phyloP scores from a whole-genome alignment of 2,329 filamentous ascomycete genomes.

The Penicillium italicum region DNA sequence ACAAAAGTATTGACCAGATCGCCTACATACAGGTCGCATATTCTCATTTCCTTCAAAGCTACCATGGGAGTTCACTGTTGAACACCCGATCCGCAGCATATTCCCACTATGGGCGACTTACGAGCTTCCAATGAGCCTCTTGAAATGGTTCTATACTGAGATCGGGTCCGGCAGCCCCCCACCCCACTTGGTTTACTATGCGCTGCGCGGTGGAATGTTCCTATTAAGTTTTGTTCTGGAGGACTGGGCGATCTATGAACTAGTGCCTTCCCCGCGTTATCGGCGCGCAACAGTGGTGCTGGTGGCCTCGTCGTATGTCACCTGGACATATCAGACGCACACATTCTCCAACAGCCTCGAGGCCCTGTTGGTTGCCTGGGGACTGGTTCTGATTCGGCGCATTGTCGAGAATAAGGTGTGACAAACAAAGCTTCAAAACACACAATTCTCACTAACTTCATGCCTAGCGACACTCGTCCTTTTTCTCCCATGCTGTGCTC shows the following conservation, averaged over 20 bases:
- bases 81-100: constrained; percentile 85
- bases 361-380: constrained; percentile 89
- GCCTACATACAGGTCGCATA: constrained; percentile 68
- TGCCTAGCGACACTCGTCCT: constrained; percentile 65
- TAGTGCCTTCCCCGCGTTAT: constrained; percentile 70
- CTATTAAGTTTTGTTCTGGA: constrained; percentile 91
- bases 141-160: constrained; percentile 90
- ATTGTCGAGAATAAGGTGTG: constrained; percentile 72
- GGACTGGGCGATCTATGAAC: constrained; percentile 94
- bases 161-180: constrained; percentile 70
- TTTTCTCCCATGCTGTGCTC: constrained; percentile 71
- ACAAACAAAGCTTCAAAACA: neutral
- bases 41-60: constrained; percentile 85
- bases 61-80: constrained; percentile 94
- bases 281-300: constrained; percentile 74
- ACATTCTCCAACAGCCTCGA: constrained; percentile 98
- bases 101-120: constrained; percentile 97
- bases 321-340: constrained; percentile 97
- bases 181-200: constrained; percentile 86
- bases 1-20: constrained; percentile 7
- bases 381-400: constrained; percentile 82
- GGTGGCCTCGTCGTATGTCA: constrained; percentile 94
- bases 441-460: neutral
- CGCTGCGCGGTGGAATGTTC: constrained; percentile 86
- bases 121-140: constrained; percentile 84